Percentiles rank a stretch among this genome's conserved stretches.
These are phyloP conservation scores for Acacia pycnantha DNA, from an alignment of 331 rosid species.

Conservation along the genomic window DNA sequence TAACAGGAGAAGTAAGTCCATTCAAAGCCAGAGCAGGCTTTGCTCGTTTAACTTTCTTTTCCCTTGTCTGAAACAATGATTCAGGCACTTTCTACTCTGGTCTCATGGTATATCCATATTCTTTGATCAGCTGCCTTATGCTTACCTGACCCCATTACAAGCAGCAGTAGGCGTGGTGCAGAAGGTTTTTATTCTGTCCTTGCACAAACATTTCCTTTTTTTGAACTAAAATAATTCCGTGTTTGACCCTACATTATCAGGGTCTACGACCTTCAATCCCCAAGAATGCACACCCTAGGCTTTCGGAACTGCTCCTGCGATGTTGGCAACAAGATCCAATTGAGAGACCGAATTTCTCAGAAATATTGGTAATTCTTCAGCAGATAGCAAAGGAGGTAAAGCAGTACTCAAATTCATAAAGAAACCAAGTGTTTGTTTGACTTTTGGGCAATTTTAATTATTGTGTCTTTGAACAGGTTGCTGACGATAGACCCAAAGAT, in stretches of 20 bases:
- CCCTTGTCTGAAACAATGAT: neutral
- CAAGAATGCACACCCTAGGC: constrained; percentile 61
- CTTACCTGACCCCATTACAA: constrained; percentile 89
- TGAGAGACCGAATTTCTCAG: constrained; percentile 74
- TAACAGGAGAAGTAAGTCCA: constrained; percentile 85
- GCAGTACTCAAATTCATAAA: neutral
- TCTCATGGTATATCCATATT: constrained; percentile 32
- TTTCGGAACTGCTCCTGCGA: constrained; percentile 76
- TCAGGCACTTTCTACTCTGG: constrained; percentile 11
- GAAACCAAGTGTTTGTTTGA: neutral
- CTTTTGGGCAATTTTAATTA: constrained; percentile 17
- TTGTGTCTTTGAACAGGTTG: constrained; percentile 45
- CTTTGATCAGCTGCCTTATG: constrained; percentile 74
- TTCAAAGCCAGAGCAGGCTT: constrained; percentile 19
- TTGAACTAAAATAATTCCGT: constrained; percentile 1
- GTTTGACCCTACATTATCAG: constrained; percentile 46
- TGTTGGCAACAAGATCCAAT: constrained; percentile 93
- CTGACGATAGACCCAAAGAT: constrained; percentile 48
- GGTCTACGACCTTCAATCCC: constrained; percentile 87
- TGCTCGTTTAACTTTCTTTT: constrained; percentile 11
- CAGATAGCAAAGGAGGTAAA: constrained; percentile 77
- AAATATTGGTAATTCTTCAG: constrained; percentile 71
- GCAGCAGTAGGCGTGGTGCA: constrained; percentile 99
- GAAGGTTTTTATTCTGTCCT: constrained; percentile 57
- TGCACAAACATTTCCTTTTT: neutral